Base-by-base conservation (phyloP, 805 yeast genomes). In the Kodamaea fukazawae region DNA sequence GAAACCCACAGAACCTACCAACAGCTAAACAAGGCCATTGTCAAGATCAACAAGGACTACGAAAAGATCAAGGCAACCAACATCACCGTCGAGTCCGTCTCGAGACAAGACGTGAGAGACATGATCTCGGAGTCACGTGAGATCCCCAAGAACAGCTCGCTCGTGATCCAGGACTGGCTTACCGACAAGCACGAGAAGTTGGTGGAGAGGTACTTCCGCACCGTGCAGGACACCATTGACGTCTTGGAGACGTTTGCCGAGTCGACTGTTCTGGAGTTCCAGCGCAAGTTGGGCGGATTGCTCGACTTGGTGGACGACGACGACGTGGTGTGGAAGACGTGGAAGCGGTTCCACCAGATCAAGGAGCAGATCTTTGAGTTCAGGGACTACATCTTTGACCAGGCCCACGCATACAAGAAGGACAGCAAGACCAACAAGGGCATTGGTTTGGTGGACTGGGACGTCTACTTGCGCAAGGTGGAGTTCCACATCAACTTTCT, bases 191-290 rank as follows among this genome's bases (percentile, higher is more conserved):
- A 66, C 41, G 56, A 51, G 14, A 23, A 40, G 7, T 40, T 70
- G 9, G 44, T 65, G 30, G 52, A 46, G 8, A 44, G 53, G 29
- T 70, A 69, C 47, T 66, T 60, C 36, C 41, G 42, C 12, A 55
- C 51, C 3, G 48, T 62, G 15, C 75, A 70, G 42, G 60, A 58
- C 20, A 72, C 81, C 27, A 70, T 83, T 38, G 90, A 85, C 46
- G 72, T 81, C 0, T 73, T 81, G 54, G 90, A 84, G 57, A 84
- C 84, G 45, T 85, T 84, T 68, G 80, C 83, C 4, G 89, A 83
- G 40, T 74, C 78, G 5, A 71, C 85, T 20, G 70, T 83, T 40
- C 71, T 65, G 48, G 87, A 83, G 48, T 83, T 81, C 62, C 75
- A 84, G 6, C 74, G 75, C 38, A 73, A 78, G 42, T 70, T 84